Percentiles rank a stretch among this genome's conserved stretches.
Evolutionary conservation across 2,329 filamentous ascomycete genomes (phyloP).

Genomic region (Colletotrichum sp.): DNA sequence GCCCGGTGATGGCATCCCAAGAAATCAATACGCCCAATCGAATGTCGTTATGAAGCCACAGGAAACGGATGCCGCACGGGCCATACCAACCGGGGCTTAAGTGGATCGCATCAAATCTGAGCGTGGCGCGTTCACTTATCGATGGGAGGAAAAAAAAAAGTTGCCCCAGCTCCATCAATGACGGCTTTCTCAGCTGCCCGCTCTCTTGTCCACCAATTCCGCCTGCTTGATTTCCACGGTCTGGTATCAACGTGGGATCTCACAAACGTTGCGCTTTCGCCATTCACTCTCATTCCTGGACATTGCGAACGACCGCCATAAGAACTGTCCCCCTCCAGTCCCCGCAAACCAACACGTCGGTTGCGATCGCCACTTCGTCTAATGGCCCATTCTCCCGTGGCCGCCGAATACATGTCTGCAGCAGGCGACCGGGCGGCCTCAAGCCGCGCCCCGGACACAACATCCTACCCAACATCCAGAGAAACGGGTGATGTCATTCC

Average conservation of each 20-base stretch:
- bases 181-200: background rate
- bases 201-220: background rate
- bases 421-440: slow-evolving; percentile 31
- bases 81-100: background rate
- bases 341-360: background rate
- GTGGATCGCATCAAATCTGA: slow-evolving; percentile 6
- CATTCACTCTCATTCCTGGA: background rate
- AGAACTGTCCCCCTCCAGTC: background rate
- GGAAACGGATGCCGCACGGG: background rate
- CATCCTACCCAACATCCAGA: slow-evolving; percentile 46
- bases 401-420: slow-evolving; percentile 30
- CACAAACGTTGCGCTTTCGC: background rate
- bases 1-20: background rate
- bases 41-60: background rate
- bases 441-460: slow-evolving; percentile 13
- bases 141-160: slow-evolving; percentile 14
- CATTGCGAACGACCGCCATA: background rate
- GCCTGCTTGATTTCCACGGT: background rate
- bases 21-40: background rate
- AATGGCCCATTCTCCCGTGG: slow-evolving; percentile 37
- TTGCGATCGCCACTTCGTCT: background rate
- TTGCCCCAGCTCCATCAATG: slow-evolving; percentile 8
- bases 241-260: background rate
- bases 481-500: slow-evolving; percentile 64
- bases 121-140: slow-evolving; percentile 12